A percentile compares a stretch with the other conserved stretches of the same genome.
These are phyloP conservation scores for Trichophaea hybrida DNA, from an alignment of 2,329 filamentous ascomycete genomes.

Conservation along the genomic window DNA sequence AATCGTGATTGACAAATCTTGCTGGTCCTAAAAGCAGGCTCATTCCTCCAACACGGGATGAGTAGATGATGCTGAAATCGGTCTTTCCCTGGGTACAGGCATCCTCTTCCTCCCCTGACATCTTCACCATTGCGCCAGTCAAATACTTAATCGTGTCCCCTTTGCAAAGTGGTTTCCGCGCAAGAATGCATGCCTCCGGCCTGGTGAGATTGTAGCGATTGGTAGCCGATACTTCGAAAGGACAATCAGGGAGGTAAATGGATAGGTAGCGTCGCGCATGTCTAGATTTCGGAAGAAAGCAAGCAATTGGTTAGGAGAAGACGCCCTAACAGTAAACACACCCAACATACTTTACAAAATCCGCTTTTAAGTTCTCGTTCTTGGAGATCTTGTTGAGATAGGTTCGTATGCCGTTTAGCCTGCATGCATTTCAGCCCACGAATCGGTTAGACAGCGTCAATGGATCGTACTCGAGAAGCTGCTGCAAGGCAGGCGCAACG, in stretches of 20 bases:
- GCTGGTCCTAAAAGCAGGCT: constrained; percentile 91
- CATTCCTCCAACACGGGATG: constrained; percentile 75
- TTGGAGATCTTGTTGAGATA: constrained; percentile 17
- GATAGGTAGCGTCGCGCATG: constrained; percentile 84
- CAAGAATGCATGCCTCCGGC: constrained; percentile 76
- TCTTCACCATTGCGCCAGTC: constrained; percentile 76
- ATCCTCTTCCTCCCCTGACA: constrained; percentile 81
- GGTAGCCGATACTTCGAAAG: constrained; percentile 84
- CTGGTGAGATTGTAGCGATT: constrained; percentile 88
- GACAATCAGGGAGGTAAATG: constrained; percentile 84
- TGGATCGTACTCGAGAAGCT: constrained; percentile 23
- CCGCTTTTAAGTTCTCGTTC: constrained; percentile 35
- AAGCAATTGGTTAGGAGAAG: background rate
- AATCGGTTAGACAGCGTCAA: background rate
- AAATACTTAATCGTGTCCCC: constrained; percentile 85
- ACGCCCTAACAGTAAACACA: background rate
- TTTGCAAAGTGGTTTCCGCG: constrained; percentile 61
- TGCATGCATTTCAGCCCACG: constrained; percentile 3
- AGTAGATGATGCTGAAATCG: constrained; percentile 95
- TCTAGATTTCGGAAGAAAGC: constrained; percentile 5
- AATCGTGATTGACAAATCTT: constrained; percentile 94
- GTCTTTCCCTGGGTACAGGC: constrained; percentile 67
- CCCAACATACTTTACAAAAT: constrained; percentile 38
- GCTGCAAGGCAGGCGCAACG: constrained; percentile 21
- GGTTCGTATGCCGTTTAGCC: constrained; percentile 23